Percentiles rank a stretch among this genome's conserved stretches.
These are phyloP conservation scores for Clitopilus passeckerianus DNA, from an alignment of 768 basidiomycete genomes.

Conservation along the genomic window DNA sequence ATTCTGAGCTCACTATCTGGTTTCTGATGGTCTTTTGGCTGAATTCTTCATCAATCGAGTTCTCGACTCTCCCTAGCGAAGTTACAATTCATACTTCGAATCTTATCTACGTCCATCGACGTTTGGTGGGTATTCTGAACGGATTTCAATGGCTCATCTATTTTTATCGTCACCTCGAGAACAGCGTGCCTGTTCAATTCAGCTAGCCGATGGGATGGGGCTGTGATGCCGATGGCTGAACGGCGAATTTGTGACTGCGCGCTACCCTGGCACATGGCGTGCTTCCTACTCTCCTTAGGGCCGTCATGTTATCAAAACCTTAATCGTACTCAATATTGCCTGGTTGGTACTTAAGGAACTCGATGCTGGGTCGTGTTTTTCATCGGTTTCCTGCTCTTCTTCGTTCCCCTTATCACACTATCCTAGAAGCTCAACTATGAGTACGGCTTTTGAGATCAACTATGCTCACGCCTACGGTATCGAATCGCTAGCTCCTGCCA, in stretches of 20 bases:
- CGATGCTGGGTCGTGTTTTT: neutral
- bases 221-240: neutral
- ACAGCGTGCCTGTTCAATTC: neutral
- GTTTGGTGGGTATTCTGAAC: too few species aligned
- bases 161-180: neutral
- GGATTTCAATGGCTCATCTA: too few species aligned
- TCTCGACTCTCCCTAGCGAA: too few species aligned
- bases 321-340: too few species aligned
- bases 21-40: too few species aligned
- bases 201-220: neutral
- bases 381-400: neutral
- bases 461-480: conserved; percentile 13
- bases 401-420: neutral
- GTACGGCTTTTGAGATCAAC: conserved; percentile 5
- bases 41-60: too few species aligned
- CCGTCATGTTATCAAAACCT: too few species aligned
- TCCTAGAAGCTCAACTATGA: neutral
- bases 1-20: too few species aligned
- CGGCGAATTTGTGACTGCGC: neutral
- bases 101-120: too few species aligned
- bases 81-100: too few species aligned
- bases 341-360: neutral
- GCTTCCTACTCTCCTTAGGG: too few species aligned
- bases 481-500: conserved; percentile 16
- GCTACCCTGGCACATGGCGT: too few species aligned